Evolutionary conservation across 1,284 basidiomycete species (phyloP), one percentile per base, ranked within the genome.

Genomic region (Jaminaea rosea): DNA sequence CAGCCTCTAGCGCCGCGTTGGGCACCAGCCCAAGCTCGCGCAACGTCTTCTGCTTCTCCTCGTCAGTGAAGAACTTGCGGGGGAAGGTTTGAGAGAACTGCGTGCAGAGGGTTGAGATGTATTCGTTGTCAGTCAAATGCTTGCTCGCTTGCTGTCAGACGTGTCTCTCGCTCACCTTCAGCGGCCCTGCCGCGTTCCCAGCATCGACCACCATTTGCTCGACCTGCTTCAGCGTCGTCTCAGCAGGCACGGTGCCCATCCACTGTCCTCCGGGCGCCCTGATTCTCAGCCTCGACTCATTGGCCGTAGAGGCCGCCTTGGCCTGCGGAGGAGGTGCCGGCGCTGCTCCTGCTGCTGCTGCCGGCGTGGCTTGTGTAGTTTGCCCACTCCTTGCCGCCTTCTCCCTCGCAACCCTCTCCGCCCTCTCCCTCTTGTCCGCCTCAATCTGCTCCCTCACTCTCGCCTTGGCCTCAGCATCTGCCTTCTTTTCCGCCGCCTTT

Each of bases 21-120:
- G 71, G 71, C 8, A 72, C 68, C 6, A 73, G 56, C 0, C 71
- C 71, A 2, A 73, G 60, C 53, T 69, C 69, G 26, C 61, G 46
- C 19, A 73, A 58, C 42, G 68, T 65, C 59, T 67, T 62, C 37
- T 15, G 27, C 9, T 49, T 47, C 26, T 73, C 69, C n/a, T 46
- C 56, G 4, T 49, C 59, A 11, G 61, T 62, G 32, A 65, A 73
- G 29, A 60, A 52, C 50, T 67, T 69, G 32, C 71, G 59, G 3
- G 71, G 71, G 53, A 69, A 73, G 5, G 67, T 68, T 17, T 63
- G 67, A 15, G 64, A 67, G 55, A 73, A 69, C 63, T 72, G 63
- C 17, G n/a, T 10, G 21, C 4, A 4, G 9, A 36, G 34, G 34
- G 10, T n/a, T 36, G 34, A 36, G 34, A 4, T 4, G 34, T 10